phyloP scores from a whole-genome alignment of 2,329 filamentous ascomycete genomes.

The Rhynchosporium secalis region DNA sequence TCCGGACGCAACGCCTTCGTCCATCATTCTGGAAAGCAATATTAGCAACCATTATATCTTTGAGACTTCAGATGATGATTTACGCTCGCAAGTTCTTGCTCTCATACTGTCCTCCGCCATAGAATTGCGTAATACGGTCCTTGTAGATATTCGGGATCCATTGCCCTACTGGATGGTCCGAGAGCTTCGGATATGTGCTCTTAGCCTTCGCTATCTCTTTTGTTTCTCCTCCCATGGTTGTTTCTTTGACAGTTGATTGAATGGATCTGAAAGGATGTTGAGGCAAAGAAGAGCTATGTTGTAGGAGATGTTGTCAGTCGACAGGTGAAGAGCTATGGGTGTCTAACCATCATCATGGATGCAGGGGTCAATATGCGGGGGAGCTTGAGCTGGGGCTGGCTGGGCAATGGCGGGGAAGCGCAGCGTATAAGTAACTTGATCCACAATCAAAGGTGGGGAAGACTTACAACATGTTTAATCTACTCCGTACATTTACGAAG shows the following conservation, averaged over 20 bases:
- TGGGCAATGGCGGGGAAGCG: neutral
- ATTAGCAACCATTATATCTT: slow-evolving; percentile 17
- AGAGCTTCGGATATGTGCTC: slow-evolving; percentile 39
- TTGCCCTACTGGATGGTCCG: slow-evolving; percentile 61
- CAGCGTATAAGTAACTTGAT: neutral
- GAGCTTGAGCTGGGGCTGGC: slow-evolving; percentile 8
- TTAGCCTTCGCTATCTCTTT: slow-evolving; percentile 30
- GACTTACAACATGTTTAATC: slow-evolving; percentile 15
- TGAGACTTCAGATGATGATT: slow-evolving; percentile 35
- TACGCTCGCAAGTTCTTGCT: slow-evolving; percentile 72
- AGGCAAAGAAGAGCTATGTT: slow-evolving; percentile 17
- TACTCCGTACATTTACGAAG: neutral
- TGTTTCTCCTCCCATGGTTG: slow-evolving; percentile 41
- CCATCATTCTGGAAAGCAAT: slow-evolving; percentile 59
- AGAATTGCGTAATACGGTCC: slow-evolving; percentile 80
- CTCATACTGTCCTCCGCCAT: slow-evolving; percentile 74
- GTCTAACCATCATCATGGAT: slow-evolving; percentile 6
- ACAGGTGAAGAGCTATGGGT: neutral
- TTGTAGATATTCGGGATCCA: slow-evolving; percentile 84
- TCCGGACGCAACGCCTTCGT: slow-evolving; percentile 66
- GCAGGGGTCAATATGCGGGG: slow-evolving; percentile 17
- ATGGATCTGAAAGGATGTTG: slow-evolving; percentile 21
- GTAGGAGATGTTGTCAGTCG: slow-evolving; percentile 7
- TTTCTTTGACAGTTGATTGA: slow-evolving; percentile 21
- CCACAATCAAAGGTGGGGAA: neutral